A percentile compares a stretch with the other conserved stretches of the same genome.
These are phyloP conservation scores for Plasmodium gaboni DNA, from an alignment of 169 alveolate genomes.

Conservation along the genomic window DNA sequence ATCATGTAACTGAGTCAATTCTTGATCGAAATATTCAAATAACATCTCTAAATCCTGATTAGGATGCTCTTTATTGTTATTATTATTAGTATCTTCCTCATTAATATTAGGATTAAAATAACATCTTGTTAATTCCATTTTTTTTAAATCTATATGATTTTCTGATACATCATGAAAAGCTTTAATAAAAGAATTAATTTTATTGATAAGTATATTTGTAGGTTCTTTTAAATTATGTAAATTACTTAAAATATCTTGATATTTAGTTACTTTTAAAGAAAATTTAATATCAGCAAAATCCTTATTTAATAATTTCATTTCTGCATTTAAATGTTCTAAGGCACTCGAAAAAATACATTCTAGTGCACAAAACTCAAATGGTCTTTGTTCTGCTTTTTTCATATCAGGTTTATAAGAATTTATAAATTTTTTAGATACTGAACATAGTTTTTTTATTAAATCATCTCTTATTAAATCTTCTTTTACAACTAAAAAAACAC, in stretches of 20 bases:
- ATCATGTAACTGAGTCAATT: constrained; percentile 85
- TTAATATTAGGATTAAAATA: constrained; percentile 57
- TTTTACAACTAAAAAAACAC: constrained; percentile 82
- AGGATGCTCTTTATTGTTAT: constrained; percentile 53
- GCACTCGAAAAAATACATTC: constrained; percentile 89
- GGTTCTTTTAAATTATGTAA: constrained; percentile 89
- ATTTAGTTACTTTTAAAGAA: constrained; percentile 68
- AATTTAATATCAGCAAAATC: constrained; percentile 76
- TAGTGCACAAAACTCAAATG: constrained; percentile 87
- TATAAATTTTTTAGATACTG: constrained; percentile 76
- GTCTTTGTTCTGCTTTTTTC: constrained; percentile 76
- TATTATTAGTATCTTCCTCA: constrained; percentile 43
- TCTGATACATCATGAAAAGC: constrained; percentile 81
- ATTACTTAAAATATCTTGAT: constrained; percentile 79
- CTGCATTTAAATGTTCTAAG: constrained; percentile 81
- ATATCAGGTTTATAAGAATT: constrained; percentile 46
- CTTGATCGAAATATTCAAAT: constrained; percentile 91
- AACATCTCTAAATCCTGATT: constrained; percentile 87
- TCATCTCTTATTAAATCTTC: constrained; percentile 84
- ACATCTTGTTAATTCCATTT: constrained; percentile 73
- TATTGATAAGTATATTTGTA: constrained; percentile 77
- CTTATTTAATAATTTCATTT: constrained; percentile 54
- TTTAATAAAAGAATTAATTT: constrained; percentile 81
- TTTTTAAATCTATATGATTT: constrained; percentile 77
- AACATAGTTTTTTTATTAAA: constrained; percentile 83